These are phyloP conservation scores for Malassezia equina DNA, from an alignment of 1,284 basidiomycete genomes.

Conservation along the genomic window DNA sequence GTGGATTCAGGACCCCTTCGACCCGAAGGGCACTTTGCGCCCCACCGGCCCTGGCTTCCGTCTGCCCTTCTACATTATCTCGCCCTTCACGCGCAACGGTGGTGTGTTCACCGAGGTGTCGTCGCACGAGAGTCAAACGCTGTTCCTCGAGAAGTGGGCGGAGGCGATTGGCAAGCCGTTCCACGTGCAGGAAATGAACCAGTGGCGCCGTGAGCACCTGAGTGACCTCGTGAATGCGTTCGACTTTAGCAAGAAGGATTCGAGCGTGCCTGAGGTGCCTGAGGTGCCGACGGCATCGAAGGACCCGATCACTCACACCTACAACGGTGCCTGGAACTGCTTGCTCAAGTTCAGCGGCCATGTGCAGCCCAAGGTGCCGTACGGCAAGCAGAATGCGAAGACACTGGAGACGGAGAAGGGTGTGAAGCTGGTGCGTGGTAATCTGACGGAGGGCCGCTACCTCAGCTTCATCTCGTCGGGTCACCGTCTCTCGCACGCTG, in stretches of 20 bases:
- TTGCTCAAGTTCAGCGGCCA: slow-evolving; percentile 12
- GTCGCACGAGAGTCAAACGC: slow-evolving; percentile 31
- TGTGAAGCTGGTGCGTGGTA: slow-evolving; percentile 23
- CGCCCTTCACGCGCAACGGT: slow-evolving; percentile 30
- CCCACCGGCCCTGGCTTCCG: slow-evolving; percentile 39
- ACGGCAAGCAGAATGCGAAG: slow-evolving; percentile 10
- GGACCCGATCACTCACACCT: slow-evolving; percentile 15
- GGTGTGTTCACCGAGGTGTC: slow-evolving; percentile 29
- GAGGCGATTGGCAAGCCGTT: slow-evolving; percentile 29
- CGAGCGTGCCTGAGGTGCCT: slow-evolving; percentile 14
- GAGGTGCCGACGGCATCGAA: slow-evolving; percentile 13
- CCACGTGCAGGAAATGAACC: slow-evolving; percentile 21
- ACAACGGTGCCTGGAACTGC: slow-evolving; percentile 20
- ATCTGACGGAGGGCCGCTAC: slow-evolving; percentile 28
- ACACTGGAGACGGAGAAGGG: slow-evolving; percentile 19
- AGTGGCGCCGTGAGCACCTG: slow-evolving; percentile 31
- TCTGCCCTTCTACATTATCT: slow-evolving; percentile 32
- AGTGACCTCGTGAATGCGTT: slow-evolving; percentile 30
- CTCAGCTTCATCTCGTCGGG: slow-evolving; percentile 17
- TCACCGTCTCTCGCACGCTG: slow-evolving; percentile 10
- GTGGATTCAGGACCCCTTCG: slow-evolving; percentile 29
- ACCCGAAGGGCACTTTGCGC: slow-evolving; percentile 15
- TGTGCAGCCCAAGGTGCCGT: slow-evolving; percentile 9
- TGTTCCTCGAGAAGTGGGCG: slow-evolving; percentile 36
- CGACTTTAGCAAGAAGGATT: slow-evolving; percentile 25